Conservation (phyloP, 2,329 filamentous ascomycete species). For the Alternaria incomplexa region DNA sequence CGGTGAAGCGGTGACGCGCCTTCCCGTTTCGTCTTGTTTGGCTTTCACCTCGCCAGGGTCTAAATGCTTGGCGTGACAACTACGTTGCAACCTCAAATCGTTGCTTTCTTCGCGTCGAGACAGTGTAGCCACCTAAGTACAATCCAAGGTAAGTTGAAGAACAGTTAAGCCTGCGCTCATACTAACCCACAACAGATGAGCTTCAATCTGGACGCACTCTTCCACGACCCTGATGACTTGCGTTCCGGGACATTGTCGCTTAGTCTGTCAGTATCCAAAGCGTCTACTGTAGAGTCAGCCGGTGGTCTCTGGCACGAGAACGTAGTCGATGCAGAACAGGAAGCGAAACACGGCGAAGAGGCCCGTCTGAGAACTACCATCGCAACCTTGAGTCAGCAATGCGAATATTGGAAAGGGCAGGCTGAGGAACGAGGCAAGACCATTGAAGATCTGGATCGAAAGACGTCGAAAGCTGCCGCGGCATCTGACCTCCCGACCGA, state of each 20-base stretch:
- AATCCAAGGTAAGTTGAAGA: background rate
- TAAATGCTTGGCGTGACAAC: background rate
- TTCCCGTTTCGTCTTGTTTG: background rate
- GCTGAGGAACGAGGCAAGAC: background rate
- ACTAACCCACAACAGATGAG: constrained; percentile 7
- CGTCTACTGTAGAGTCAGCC: background rate
- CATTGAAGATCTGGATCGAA: constrained; percentile 8
- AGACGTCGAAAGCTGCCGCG: background rate
- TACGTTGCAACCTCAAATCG: background rate
- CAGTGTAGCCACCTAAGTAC: background rate
- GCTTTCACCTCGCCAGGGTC: background rate
- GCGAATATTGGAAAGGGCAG: constrained; percentile 6
- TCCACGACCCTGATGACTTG: background rate
- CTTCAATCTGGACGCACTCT: constrained; percentile 11
- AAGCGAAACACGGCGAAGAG: background rate
- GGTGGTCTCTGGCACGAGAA: background rate
- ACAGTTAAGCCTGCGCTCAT: background rate
- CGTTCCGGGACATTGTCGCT: background rate
- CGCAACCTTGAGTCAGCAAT: constrained; percentile 4
- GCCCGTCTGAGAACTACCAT: background rate
- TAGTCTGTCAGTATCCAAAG: background rate
- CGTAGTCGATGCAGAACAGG: background rate
- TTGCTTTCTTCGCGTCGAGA: background rate
- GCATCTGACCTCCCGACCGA: background rate
- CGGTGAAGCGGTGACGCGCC: background rate